A percentile compares a stretch with the other conserved stretches of the same genome.
Evolutionary conservation across 2,329 filamentous ascomycete species (phyloP).

Genomic region (Dactylellina haptotyla): DNA sequence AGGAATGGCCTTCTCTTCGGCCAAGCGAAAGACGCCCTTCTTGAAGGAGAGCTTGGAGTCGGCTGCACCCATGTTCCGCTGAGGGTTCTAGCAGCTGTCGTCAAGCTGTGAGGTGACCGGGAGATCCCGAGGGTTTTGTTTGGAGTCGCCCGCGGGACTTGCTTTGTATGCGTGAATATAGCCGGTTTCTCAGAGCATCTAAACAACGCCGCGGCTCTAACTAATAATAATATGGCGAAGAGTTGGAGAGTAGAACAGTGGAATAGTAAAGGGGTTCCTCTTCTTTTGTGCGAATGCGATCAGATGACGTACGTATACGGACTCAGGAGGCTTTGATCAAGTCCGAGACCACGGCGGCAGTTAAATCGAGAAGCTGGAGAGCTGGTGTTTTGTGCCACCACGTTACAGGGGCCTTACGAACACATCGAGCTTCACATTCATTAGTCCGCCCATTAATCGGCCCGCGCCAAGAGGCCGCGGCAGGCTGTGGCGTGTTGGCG

Average conservation of each 20-base stretch:
- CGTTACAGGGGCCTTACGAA: too few species aligned
- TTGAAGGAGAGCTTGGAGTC: constrained; percentile 99
- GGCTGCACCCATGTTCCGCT: constrained; percentile 83
- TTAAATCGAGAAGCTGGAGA: neutral
- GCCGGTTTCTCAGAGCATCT: constrained; percentile 20
- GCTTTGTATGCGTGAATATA: neutral
- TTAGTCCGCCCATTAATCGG: neutral
- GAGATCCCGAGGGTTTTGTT: constrained; percentile 13
- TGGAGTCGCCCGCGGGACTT: neutral
- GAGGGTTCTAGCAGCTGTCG: neutral
- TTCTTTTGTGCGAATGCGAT: neutral
- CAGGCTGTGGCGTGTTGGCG: too few species aligned
- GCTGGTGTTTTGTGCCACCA: neutral
- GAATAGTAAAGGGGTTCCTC: neutral
- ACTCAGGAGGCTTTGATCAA: neutral
- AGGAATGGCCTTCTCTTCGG: constrained; percentile 85
- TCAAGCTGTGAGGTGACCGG: constrained; percentile 5
- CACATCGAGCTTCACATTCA: too few species aligned
- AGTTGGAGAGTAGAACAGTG: neutral
- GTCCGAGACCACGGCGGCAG: neutral
- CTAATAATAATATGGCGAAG: neutral
- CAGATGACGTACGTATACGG: constrained; percentile 21
- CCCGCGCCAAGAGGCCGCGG: neutral
- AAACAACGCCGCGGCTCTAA: neutral
- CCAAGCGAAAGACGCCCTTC: constrained; percentile 94